Base-by-base conservation (phyloP, 768 basidiomycete species). In the Rhizopogon vinicolor region DNA sequence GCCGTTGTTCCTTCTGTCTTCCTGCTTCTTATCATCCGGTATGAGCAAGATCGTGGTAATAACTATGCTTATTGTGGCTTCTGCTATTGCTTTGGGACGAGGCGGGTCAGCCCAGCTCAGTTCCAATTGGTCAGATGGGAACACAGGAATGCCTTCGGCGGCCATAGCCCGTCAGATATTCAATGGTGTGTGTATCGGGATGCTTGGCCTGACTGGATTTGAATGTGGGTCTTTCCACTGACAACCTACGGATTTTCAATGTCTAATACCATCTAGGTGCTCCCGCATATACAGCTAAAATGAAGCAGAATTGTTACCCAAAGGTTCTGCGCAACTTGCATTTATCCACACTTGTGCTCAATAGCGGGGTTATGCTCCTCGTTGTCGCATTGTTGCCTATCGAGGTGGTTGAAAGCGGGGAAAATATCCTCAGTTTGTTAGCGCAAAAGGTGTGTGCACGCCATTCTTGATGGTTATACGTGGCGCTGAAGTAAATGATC, bases 121-220 rank as follows among this genome's bases (percentile, higher is more conserved):
- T 39, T 69, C 69, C 16, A 89, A 89, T 61, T 89, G 87, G 87
- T 51, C 65, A 3, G 52, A 56, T 37, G 75, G 75, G 1, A 58
- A 68, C 62, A 62, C 29, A 60, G 68, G 45, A 45, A 64, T 58
- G 7, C 70, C 75, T 3, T 55, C 71, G 0, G 51, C 58, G 3
- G 63, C 62, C 3, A 64, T 81, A 31, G 64, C 74, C 0, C 74
- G 65, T 22, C 78, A 86, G 41, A 70, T 84, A 7, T 91, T 82
- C 65, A 73, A 83, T 56, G 89, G 89, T 0, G 73, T 86, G 28
- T 89, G 87, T 60, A 72, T 91, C 3, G 81, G 85, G 0, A 84
- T 89, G 74, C 72, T 91, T 1, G 87, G 86, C 0, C 73, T 89
- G 37, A 89, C 89, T 1, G 88, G 85, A 7, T 83, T 84, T 62